phyloP scores from a whole-genome alignment of 768 basidiomycete species.

The Boletus pseudopeckii region DNA sequence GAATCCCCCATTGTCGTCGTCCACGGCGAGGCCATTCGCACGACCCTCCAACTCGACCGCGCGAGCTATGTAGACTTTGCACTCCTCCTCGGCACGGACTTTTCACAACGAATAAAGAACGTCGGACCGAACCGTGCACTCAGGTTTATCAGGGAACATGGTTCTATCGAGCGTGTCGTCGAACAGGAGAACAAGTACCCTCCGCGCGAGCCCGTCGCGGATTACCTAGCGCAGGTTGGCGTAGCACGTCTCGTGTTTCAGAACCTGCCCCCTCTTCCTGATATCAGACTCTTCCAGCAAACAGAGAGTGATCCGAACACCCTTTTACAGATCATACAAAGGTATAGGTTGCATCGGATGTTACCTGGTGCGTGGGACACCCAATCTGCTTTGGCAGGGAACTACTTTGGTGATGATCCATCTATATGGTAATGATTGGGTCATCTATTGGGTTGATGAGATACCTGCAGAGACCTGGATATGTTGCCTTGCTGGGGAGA shows the following conservation, averaged over 20 bases:
- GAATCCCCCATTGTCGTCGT: slow-evolving; percentile 59
- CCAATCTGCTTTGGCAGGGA: slow-evolving; percentile 50
- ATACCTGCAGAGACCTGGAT: neutral
- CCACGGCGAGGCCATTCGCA: slow-evolving; percentile 60
- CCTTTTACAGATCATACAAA: slow-evolving; percentile 46
- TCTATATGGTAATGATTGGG: slow-evolving; percentile 18
- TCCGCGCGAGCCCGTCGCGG: slow-evolving; percentile 42
- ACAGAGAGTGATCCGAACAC: slow-evolving; percentile 38
- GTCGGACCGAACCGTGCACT: slow-evolving; percentile 78
- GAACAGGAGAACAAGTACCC: slow-evolving; percentile 48
- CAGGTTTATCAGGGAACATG: slow-evolving; percentile 67
- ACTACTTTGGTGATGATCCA: slow-evolving; percentile 68
- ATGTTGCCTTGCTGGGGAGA: neutral
- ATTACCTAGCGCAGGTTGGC: slow-evolving; percentile 63
- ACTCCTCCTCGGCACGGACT: slow-evolving; percentile 87
- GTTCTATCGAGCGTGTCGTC: slow-evolving; percentile 70
- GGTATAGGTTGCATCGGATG: slow-evolving; percentile 47
- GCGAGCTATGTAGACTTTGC: slow-evolving; percentile 76
- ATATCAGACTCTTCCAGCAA: slow-evolving; percentile 33
- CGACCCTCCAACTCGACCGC: slow-evolving; percentile 52
- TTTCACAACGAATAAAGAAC: slow-evolving; percentile 78
- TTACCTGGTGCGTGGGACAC: slow-evolving; percentile 41
- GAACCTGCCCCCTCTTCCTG: slow-evolving; percentile 62
- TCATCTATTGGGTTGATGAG: neutral
- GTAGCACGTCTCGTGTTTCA: slow-evolving; percentile 62